Evolutionary conservation across 106 monocot genomes (phyloP), one percentile per base, ranked within the genome.

Genomic region (Narthecium ossifragum): DNA sequence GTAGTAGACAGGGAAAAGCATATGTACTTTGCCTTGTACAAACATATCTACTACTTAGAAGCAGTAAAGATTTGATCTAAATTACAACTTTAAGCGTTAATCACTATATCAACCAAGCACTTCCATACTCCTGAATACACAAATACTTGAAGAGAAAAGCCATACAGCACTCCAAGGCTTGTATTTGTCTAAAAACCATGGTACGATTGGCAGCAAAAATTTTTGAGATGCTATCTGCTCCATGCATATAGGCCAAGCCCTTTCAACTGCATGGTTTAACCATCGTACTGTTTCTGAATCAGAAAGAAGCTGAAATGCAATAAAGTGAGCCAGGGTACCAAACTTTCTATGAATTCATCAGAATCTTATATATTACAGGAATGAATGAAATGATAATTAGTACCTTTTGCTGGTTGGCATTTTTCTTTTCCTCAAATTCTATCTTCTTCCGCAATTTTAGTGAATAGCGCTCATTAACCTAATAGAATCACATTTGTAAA

Each of bases 171-270:
- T 78, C 83, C 85, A 86, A 62, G 96, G 96, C 75, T 96, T 96
- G 78, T 72, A 96, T 46, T 96, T 96, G 57, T 90, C 81, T 64
- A 96, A 67, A 61, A 96, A 96, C 90, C 90, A 96, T 20, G 96
- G 96, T 61, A 90, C 78, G 52, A 96, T 81, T 22, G 90, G 96
- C 65, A 76, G 57, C 26, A 96, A 78, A 70, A 96, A 90, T 14
- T 84, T 72, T 67, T 96, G 90, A 24, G 96, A 96, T 15, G 75
- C 80, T 46, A 96, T 70, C 40, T 87, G 66, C 59, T 96, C 86
- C 90, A 96, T 84, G 67, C 90, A 96, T 46, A 96, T 79, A 12
- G 96, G 90, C 96, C 96, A 96, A 63, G 90, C 64, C 60, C 86
- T 86, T 57, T 78, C 83, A 51, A 84, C 68, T 7, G 96, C 83